These are phyloP conservation scores for Talaromyces piceae DNA, from an alignment of 2,329 filamentous ascomycete genomes.

Conservation along the genomic window DNA sequence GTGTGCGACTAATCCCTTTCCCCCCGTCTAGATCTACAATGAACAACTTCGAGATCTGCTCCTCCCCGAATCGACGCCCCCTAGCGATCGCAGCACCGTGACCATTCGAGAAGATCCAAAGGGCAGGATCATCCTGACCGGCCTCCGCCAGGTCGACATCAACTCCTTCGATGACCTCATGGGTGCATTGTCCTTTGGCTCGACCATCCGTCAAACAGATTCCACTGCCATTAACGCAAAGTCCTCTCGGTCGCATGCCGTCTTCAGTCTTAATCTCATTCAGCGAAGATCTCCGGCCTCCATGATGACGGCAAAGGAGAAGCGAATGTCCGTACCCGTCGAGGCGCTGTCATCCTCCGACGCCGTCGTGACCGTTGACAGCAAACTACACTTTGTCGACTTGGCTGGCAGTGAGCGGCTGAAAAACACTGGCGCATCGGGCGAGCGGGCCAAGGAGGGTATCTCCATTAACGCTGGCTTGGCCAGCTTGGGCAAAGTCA, in stretches of 20 bases:
- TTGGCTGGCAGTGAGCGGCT: conserved; percentile 91
- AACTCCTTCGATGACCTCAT: conserved; percentile 89
- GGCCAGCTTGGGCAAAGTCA: conserved; percentile 92
- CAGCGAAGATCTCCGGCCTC: conserved; percentile 55
- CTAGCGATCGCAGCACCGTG: conserved; percentile 67
- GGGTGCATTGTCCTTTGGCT: conserved; percentile 83
- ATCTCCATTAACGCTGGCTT: conserved; percentile 97
- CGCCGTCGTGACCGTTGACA: conserved; percentile 74
- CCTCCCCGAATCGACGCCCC: conserved; percentile 63
- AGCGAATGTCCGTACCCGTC: conserved; percentile 77
- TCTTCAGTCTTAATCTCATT: conserved; percentile 90
- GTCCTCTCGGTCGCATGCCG: conserved; percentile 93
- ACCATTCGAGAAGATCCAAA: conserved; percentile 90
- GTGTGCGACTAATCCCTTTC: conserved; percentile 13
- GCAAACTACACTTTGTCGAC: conserved; percentile 98
- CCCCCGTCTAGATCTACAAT: conserved; percentile 83
- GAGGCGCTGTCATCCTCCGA: conserved; percentile 64
- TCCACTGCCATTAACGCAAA: conserved; percentile 96
- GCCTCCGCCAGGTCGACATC: conserved; percentile 78
- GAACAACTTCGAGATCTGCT: conserved; percentile 89
- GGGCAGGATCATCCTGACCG: conserved; percentile 88
- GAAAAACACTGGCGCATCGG: conserved; percentile 94
- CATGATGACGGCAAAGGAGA: conserved; percentile 57
- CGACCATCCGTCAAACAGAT: conserved; percentile 90
- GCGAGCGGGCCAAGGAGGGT: conserved; percentile 87